These are phyloP conservation scores for Pythium graminicola DNA, from an alignment of 352 stramenopile genomes.

Conservation along the genomic window DNA sequence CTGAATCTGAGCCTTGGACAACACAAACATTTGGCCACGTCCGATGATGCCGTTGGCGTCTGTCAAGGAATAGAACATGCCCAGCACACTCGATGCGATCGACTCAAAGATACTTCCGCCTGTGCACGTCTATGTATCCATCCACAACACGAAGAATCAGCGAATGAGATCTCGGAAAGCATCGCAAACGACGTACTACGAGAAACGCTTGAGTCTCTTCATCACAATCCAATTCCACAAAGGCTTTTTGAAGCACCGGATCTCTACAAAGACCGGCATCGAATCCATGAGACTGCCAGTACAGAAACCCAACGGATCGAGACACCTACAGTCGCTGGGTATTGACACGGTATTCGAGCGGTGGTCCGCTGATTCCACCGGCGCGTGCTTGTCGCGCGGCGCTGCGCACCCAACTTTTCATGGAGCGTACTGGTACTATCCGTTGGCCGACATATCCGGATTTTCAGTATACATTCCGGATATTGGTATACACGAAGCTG, in stretches of 20 bases:
- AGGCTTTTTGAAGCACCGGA: constrained; percentile 46
- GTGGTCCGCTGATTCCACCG: constrained; percentile 40
- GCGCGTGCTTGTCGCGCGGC: constrained; percentile 45
- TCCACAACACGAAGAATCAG: too few relatives aligned
- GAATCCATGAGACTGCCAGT: too few relatives aligned
- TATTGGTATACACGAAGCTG: constrained; percentile 8
- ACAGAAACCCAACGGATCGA: too few relatives aligned
- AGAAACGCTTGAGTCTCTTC: constrained; percentile 69
- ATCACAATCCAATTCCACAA: constrained; percentile 70
- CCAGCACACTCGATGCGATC: constrained; percentile 54
- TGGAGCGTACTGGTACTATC: constrained; percentile 8
- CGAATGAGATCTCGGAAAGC: too few relatives aligned
- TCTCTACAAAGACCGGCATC: too few relatives aligned
- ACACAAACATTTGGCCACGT: constrained; percentile 85
- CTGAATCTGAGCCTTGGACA: constrained; percentile 65
- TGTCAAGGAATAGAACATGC: constrained; percentile 77
- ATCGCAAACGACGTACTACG: constrained; percentile 29
- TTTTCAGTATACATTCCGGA: constrained; percentile 10
- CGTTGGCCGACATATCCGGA: constrained; percentile 1
- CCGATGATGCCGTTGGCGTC: constrained; percentile 79
- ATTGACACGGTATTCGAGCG: constrained; percentile 60
- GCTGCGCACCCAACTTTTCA: constrained; percentile 77
- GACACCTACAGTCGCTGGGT: constrained; percentile 46
- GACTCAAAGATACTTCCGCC: constrained; percentile 60
- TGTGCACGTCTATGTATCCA: constrained; percentile 52